Base-by-base conservation (phyloP, 2,329 filamentous ascomycete species). In the Coniochaeta sp. region DNA sequence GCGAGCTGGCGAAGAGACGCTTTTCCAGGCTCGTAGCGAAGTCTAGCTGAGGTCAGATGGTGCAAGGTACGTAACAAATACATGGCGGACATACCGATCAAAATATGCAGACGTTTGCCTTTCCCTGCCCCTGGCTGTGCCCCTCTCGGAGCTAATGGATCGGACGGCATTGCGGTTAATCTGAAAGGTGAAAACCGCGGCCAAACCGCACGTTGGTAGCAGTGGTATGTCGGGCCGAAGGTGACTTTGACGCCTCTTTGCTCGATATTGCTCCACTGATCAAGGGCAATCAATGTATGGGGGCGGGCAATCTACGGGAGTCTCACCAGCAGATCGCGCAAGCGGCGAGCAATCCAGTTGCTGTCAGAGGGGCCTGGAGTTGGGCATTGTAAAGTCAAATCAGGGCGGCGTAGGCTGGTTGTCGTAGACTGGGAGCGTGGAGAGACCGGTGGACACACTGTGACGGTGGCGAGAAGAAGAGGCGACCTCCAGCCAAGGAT, bases 1-100 rank as follows among this genome's bases (percentile, higher is more conserved):
- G 58, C 47, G 66, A 65, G 59, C 70, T 62, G 42, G 62, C 65
- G 26, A 69, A 65, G 10, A 72, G 64, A 50, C 69, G 22, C 12
- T n/a, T 22, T 58, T 67, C 66, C 47, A 74, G 63, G 42, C 68
- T 62, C 22, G 57, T 58, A 14, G 58, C 58, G 28, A 64, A 64
- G 6, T 59, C 64, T 66, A 22, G 4, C n/a, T 5, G 22, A 19
- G 17, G 6, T 56, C 17, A 56, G 54, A 36, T 17, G 19, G 2
- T 55, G 28, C 30, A 56, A 38, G 17, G 9, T 36, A 8, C 2
- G 5, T 34, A 5, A 32, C 2, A 7, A 6, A 36, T 28, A 7
- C 30, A 19, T 3, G 10, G 10, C 6, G n/a, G 22, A 36, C 54
- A 34, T 34, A 56, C 54, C 54, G 19, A 22, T 22, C 19, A 38